Base-by-base conservation (phyloP, 345 rosid genomes). In the Microthlaspi erraticum region DNA sequence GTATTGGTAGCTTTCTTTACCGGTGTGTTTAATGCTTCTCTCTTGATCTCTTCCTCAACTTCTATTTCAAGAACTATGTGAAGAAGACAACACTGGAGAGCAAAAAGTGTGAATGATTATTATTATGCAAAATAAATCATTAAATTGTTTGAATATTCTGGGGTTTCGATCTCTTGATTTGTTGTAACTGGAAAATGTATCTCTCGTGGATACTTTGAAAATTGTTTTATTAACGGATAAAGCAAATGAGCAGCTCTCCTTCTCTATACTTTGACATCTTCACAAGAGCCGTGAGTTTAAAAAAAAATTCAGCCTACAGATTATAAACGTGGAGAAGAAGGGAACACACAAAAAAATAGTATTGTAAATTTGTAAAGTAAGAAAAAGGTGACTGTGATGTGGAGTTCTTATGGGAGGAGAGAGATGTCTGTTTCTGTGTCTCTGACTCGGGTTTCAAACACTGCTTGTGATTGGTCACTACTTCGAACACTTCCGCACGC, bases 1-100 rank as follows among this genome's bases (percentile, higher is more conserved):
- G 39, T 74, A 88, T 0, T 70, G 87, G 89, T 84, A 16, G 81
- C 87, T 84, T 83, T 80, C 70, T 91, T 91, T 77, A 84, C 82
- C 75, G 87, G 83, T 43, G 73, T 74, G 36, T 91, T 88, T 44
- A 88, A 83, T 45, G 88, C 81, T 58, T 83, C 93, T 12, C 89
- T 91, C 13, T 79, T 91, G 81, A 77, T 60, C 89, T 88, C 31
- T 91, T 91, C 51, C 37, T 78, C 60, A 78, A 91, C 31, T 91
- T 91, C 45, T 89, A 84, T 68, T 64, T 72, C 10, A 85, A 80
- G 74, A 88, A 81, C 58, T 87, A 88, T 55, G 77, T 64, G 1
- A 65, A 34, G 29, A 60, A 43, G 45, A 33, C 61, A 9, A 17
- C 10, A 45, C 13, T 0, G 19, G 33, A 3, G 12, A 12, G 5